Percentiles rank a stretch among this genome's conserved stretches.
Conservation (phyloP, 2,329 filamentous ascomycete genomes). For the Trichoderma sp. region DNA sequence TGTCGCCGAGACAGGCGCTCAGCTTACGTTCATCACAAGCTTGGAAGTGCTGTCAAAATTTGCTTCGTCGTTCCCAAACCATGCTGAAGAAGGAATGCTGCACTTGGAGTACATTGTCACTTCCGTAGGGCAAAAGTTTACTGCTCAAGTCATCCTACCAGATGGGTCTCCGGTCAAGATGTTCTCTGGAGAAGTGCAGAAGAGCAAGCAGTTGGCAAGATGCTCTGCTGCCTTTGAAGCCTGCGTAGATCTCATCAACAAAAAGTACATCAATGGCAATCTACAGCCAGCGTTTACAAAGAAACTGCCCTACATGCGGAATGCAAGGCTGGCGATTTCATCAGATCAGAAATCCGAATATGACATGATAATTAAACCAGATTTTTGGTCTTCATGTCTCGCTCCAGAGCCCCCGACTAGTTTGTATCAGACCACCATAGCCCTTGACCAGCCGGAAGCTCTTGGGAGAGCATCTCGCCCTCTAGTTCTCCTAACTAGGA, state of each 20-base stretch:
- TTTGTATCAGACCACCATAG: slow-evolving; percentile 63
- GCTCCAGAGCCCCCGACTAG: slow-evolving; percentile 42
- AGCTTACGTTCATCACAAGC: slow-evolving; percentile 73
- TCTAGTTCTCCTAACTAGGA: slow-evolving; percentile 69
- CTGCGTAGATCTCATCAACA: slow-evolving; percentile 66
- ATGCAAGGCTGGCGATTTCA: slow-evolving; percentile 78
- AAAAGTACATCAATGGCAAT: slow-evolving; percentile 67
- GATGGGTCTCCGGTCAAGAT: slow-evolving; percentile 68
- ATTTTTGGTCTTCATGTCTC: slow-evolving; percentile 59
- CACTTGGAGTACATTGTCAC: slow-evolving; percentile 61
- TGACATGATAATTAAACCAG: slow-evolving; percentile 74
- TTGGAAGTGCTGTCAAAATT: slow-evolving; percentile 71
- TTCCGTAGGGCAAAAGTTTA: slow-evolving; percentile 56
- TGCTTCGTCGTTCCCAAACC: slow-evolving; percentile 57
- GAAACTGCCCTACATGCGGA: slow-evolving; percentile 76
- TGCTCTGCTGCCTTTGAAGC: slow-evolving; percentile 85
- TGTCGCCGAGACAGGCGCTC: slow-evolving; percentile 68
- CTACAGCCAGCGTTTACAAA: slow-evolving; percentile 72
- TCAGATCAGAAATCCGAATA: slow-evolving; percentile 74
- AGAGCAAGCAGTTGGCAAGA: slow-evolving; percentile 75
- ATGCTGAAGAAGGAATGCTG: slow-evolving; percentile 33
- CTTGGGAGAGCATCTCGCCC: slow-evolving; percentile 60
- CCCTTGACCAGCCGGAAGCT: slow-evolving; percentile 53
- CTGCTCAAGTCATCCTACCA: slow-evolving; percentile 78
- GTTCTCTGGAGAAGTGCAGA: slow-evolving; percentile 60